phyloP scores from a whole-genome alignment of 1,284 basidiomycete species.

The Ganoderma boninense region DNA sequence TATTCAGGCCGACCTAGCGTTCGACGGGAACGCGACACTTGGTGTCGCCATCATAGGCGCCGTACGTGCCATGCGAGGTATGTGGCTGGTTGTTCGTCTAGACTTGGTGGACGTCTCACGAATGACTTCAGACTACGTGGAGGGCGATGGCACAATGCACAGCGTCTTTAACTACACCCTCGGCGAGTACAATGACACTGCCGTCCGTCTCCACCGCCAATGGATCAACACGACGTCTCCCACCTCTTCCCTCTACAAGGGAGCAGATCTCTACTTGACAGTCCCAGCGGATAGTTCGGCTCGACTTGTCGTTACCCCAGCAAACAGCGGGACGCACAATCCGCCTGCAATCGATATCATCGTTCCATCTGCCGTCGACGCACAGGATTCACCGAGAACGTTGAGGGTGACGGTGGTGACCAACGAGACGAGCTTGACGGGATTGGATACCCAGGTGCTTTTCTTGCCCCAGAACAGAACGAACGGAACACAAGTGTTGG shows the following conservation, averaged over 20 bases:
- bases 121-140: slow-evolving; percentile 32
- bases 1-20: slow-evolving; percentile 44
- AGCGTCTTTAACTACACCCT: slow-evolving; percentile 54
- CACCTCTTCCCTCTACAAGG: slow-evolving; percentile 36
- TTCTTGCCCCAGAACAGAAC: slow-evolving; percentile 41
- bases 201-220: slow-evolving; percentile 46
- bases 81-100: neutral
- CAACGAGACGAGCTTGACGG: slow-evolving; percentile 49
- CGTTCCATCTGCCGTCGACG: slow-evolving; percentile 32
- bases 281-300: slow-evolving; percentile 36
- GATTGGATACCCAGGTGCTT: slow-evolving; percentile 43
- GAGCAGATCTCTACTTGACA: slow-evolving; percentile 40
- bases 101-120: neutral
- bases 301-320: slow-evolving; percentile 41
- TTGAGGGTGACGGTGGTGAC: slow-evolving; percentile 46
- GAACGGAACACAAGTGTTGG: slow-evolving; percentile 35
- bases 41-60: slow-evolving; percentile 51
- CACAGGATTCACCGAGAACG: slow-evolving; percentile 34
- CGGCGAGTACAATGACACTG: slow-evolving; percentile 40
- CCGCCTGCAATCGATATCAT: slow-evolving; percentile 46
- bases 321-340: slow-evolving; percentile 36
- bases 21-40: slow-evolving; percentile 46
- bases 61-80: slow-evolving; percentile 48
- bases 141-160: slow-evolving; percentile 47
- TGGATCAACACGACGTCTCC: slow-evolving; percentile 51